Evolutionary conservation across 495 filamentous ascomycete species (phyloP).

Genomic region (Recurvomyces mirabilis): DNA sequence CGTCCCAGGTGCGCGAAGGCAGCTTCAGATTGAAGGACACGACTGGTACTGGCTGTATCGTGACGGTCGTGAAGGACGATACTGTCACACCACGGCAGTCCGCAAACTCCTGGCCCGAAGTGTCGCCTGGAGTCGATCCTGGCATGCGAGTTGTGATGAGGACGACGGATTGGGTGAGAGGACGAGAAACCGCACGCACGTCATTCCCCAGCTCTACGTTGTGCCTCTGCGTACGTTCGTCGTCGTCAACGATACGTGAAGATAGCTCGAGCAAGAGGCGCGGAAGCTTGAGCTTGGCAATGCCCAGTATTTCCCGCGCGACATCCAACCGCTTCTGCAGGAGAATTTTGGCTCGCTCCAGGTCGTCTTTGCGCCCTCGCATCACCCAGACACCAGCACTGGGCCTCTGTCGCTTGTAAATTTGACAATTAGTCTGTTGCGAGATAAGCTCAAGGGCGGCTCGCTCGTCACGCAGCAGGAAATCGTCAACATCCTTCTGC

Average conservation of each 20-base stretch:
- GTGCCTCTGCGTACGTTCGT: neutral
- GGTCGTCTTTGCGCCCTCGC: too few relatives aligned
- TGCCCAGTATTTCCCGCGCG: too few relatives aligned
- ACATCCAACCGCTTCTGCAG: too few relatives aligned
- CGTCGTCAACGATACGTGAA: neutral
- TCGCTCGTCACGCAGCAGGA: too few relatives aligned
- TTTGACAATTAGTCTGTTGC: too few relatives aligned
- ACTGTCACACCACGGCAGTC: slow-evolving; percentile 58
- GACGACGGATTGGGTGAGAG: slow-evolving; percentile 60
- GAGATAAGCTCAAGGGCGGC: too few relatives aligned
- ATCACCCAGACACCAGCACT: too few relatives aligned
- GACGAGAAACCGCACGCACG: slow-evolving; percentile 56
- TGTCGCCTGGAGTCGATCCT: neutral
- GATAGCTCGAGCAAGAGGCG: too few relatives aligned
- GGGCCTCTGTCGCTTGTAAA: too few relatives aligned
- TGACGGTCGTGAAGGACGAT: slow-evolving; percentile 71
- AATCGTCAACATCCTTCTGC: too few relatives aligned
- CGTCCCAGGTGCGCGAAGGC: slow-evolving; percentile 60
- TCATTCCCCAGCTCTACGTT: slow-evolving; percentile 10
- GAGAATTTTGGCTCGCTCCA: too few relatives aligned
- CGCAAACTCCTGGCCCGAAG: neutral
- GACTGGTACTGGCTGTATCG: slow-evolving; percentile 52
- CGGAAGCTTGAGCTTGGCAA: too few relatives aligned
- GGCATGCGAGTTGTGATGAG: slow-evolving; percentile 44
- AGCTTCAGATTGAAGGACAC: slow-evolving; percentile 69